phyloP scores from a whole-genome alignment of 2,329 filamentous ascomycete genomes.

The Fusarium sp. region DNA sequence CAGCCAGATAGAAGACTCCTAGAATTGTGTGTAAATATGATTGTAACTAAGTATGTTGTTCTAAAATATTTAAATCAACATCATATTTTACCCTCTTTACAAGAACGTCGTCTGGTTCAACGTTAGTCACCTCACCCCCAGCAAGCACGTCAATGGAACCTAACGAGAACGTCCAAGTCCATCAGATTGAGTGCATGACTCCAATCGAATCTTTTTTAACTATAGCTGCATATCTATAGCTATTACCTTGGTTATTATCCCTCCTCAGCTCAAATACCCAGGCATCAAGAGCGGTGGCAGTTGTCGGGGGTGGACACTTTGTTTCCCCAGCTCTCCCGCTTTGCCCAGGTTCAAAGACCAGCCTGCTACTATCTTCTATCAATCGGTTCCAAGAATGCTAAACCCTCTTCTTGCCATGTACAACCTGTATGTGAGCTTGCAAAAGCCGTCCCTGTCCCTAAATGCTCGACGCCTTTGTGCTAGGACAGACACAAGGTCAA shows the following conservation, averaged over 20 bases:
- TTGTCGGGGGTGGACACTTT: background rate
- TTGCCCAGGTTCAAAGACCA: background rate
- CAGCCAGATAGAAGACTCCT: background rate
- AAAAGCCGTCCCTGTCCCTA: background rate
- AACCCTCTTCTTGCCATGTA: background rate
- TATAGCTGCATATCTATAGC: conserved; percentile 20
- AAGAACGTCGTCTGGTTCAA: background rate
- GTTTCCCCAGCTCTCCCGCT: background rate
- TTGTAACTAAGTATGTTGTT: background rate
- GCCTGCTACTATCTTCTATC: conserved; percentile 3
- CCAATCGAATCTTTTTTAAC: conserved; percentile 5
- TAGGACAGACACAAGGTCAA: conserved; percentile 5
- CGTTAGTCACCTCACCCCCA: background rate
- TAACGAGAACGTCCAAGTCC: background rate
- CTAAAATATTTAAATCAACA: background rate
- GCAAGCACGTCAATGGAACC: background rate
- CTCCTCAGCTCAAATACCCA: background rate
- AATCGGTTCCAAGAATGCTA: background rate
- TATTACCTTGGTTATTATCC: conserved; percentile 11
- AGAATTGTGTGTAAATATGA: background rate
- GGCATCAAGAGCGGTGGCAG: conserved; percentile 1
- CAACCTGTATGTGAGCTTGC: conserved; percentile 2
- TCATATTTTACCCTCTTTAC: background rate
- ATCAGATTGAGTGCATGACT: conserved; percentile 8
- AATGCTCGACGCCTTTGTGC: background rate